Evolutionary conservation across 768 basidiomycete genomes (phyloP).

Genomic region (Lanmaoa rubissima): DNA sequence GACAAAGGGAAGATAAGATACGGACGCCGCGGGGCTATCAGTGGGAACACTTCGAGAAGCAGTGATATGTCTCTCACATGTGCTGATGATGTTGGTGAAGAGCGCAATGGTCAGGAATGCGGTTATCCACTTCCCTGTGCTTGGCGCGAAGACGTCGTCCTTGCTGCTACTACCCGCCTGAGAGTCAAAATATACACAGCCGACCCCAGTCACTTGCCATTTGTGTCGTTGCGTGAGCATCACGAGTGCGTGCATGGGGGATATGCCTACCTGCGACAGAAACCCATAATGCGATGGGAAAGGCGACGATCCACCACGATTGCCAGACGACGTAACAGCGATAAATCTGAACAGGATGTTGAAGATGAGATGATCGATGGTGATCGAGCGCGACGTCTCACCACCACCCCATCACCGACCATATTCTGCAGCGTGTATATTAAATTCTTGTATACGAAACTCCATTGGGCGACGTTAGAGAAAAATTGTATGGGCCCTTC

Average conservation of each 20-base stretch:
- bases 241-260: too few relatives aligned
- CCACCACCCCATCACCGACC: conserved; percentile 24
- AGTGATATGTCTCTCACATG: conserved; percentile 7
- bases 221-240: background rate
- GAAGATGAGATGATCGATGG: background rate
- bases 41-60: background rate
- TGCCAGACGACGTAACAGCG: conserved; percentile 30
- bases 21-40: background rate
- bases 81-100: conserved; percentile 20
- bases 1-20: background rate
- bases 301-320: conserved; percentile 16
- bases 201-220: conserved; percentile 13
- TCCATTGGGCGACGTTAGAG: conserved; percentile 23
- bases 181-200: conserved; percentile 17
- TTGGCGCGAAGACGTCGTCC: conserved; percentile 15
- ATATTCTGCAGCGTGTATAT: conserved; percentile 21
- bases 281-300: conserved; percentile 20
- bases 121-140: conserved; percentile 23
- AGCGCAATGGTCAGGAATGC: conserved; percentile 22
- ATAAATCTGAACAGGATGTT: conserved; percentile 19
- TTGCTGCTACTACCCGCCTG: conserved; percentile 1
- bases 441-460: conserved; percentile 29
- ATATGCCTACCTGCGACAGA: conserved; percentile 6
- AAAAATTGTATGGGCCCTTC: conserved; percentile 28
- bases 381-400: conserved; percentile 1